Conservation (phyloP, 306 rosid genomes). For the Vigna reflexopilosa region DNA sequence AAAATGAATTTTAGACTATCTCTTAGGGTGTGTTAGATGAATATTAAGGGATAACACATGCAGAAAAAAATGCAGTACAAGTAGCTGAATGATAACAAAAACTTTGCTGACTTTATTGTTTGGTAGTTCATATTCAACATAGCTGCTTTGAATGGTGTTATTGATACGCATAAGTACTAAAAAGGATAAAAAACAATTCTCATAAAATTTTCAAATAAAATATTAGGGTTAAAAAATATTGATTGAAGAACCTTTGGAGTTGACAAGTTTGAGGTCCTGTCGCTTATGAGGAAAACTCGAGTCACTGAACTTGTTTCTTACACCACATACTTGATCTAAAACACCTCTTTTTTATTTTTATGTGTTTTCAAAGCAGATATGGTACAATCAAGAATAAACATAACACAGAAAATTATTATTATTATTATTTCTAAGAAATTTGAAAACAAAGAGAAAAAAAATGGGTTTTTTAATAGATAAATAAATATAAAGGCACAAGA, state of each 20-base stretch:
- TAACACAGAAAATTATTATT: background rate
- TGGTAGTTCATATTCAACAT: no score
- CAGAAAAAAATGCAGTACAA: no score
- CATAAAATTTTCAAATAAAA: no score
- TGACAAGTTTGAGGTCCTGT: background rate
- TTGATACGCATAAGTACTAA: no score
- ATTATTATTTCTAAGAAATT: background rate
- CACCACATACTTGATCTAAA: conserved; percentile 15
- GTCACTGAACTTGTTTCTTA: background rate
- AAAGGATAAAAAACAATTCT: no score
- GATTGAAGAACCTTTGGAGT: background rate
- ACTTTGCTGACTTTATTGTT: no score
- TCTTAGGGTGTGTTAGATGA: no score
- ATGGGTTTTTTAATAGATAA: conserved; percentile 5
- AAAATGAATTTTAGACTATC: no score
- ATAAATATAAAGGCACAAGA: conserved; percentile 4
- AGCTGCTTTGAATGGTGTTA: no score
- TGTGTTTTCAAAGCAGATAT: conserved; percentile 4
- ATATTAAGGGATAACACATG: no score
- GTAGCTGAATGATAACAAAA: no score
- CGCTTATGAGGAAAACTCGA: background rate
- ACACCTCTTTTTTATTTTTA: background rate
- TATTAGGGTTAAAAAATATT: background rate
- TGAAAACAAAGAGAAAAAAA: conserved; percentile 20
- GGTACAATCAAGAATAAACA: conserved; percentile 15